A percentile compares a stretch with the other conserved stretches of the same genome.
phyloP scores from a whole-genome alignment of 768 basidiomycete species.

The Cyathus striatus region DNA sequence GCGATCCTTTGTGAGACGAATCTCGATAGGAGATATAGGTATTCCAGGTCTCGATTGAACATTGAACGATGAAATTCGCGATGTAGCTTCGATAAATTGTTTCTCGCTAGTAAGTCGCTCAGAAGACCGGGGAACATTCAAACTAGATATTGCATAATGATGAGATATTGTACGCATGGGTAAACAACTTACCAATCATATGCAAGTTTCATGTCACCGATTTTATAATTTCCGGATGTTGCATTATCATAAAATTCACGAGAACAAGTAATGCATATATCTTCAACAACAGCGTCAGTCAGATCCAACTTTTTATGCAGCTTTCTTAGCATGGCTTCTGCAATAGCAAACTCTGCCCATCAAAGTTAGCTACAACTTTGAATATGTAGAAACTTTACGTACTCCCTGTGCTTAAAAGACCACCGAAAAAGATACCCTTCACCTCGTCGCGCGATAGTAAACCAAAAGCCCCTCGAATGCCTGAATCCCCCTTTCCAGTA shows the following conservation, averaged over 20 bases:
- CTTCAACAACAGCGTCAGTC: constrained; percentile 51
- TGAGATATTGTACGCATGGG: constrained; percentile 1
- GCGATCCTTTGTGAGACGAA: constrained; percentile 86
- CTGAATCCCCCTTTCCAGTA: constrained; percentile 55
- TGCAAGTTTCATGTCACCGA: constrained; percentile 94
- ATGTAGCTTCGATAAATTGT: constrained; percentile 97
- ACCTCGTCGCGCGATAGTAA: constrained; percentile 68
- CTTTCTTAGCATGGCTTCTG: too few species aligned
- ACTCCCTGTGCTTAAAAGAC: constrained; percentile 85
- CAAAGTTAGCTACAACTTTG: too few species aligned
- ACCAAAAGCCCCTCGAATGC: constrained; percentile 75
- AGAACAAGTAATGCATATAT: constrained; percentile 75
- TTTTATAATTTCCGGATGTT: constrained; percentile 83
- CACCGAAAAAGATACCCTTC: constrained; percentile 77
- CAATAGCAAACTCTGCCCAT: too few species aligned
- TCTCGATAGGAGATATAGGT: constrained; percentile 86
- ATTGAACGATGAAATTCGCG: constrained; percentile 90
- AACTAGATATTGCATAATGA: constrained; percentile 35
- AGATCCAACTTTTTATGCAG: too few species aligned
- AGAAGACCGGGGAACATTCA: constrained; percentile 68
- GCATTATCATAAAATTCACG: constrained; percentile 96
- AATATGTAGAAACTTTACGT: too few species aligned
- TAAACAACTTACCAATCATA: constrained; percentile 75
- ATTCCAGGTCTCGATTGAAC: constrained; percentile 70
- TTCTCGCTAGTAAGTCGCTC: constrained; percentile 63